Base-by-base conservation (phyloP, 805 yeast species). In the Saccharomycopsis amapae region DNA sequence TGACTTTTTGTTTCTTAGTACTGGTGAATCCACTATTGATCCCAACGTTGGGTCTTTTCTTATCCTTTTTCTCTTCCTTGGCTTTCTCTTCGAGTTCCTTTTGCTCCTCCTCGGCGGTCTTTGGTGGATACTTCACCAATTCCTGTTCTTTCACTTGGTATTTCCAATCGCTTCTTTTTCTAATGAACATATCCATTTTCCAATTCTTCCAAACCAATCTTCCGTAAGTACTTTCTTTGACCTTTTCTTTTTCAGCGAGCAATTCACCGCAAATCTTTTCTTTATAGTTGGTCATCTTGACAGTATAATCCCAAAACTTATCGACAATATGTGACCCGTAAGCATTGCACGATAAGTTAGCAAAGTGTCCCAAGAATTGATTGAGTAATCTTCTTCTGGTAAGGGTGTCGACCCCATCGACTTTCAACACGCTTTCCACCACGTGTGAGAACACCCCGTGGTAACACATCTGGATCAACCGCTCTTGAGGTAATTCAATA, bases 191-290 rank as follows among this genome's bases (percentile, higher is more conserved):
- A 60, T 93, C 97, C 81, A 90, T 73, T 25, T 75, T 66, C 97
- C 97, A 93, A 62, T 90, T 90, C 61, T 82, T 85, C 97, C 97
- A 93, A 1, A 93, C 97, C 56, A 79, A 73, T 59, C 81, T 77
- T 30, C 98, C 98, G 58, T 90, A 93, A 10, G 69, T 75, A 58
- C 95, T 85, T 50, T 81, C 86, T 66, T 93, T 88, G 37, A 93
- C 83, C 50, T 72, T 70, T 32, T 76, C 81, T 33, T 80, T 73
- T 36, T 79, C 73, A 15, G 67, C 71, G 23, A 67, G 57, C 49
- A 90, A 65, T 49, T 79, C 81, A 20, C 73, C 72, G 0, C 95
- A 96, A 50, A 90, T 74, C 54, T 90, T 73, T 59, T 90, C 97
- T 55, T 94, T 84, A 62, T 82, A 86, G 69, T 82, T 77, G 48